Base-by-base conservation (phyloP, 2,329 filamentous ascomycete genomes). In the Xylaria hypoxylon region DNA sequence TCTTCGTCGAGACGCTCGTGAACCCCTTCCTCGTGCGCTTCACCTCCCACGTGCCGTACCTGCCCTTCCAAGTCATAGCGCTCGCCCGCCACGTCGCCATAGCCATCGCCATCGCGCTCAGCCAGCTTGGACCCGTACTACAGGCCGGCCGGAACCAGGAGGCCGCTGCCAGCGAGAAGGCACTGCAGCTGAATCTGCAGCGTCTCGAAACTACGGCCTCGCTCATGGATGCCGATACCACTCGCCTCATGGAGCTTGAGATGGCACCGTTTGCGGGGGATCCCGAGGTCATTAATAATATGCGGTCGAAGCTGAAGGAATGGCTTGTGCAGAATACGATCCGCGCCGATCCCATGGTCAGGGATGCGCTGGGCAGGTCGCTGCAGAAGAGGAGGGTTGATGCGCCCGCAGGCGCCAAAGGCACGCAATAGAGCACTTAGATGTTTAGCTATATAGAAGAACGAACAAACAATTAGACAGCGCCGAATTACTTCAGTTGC, bases 271-370 rank as follows among this genome's bases (percentile, higher is more conserved):
- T 94, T 79, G 87, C 85, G 57, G 90, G 89, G n/a, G 91, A 96
- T 74, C 81, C 85, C 40, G 85, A 87, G 67, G 84, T 83, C n/a
- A 81, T 91, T 52, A 83, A 83, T 50, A 88, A 88, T 65, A 80
- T 96, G 74, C 86, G 89, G 68, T 85, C 85, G 45, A 92, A 91
- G 73, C 87, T 97, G 80, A 92, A 90, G 79, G 92, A 96, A 74
- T 97, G 93, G 86, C 82, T 98, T 72, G 89, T 97, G 57, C 89
- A 96, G 78, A 96, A 96, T 76, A 94, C 90, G 15, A 91, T 96
- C 66, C 86, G 89, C 71, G 88, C 87, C 53, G 92, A 95, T 78
- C 90, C 90, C 0, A 92, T 95, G 80, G 95, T 98, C 8, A 86
- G 90, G 72, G 90, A 93, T 78, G 94, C 94, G 0, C 84, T 97